A percentile compares a stretch with the other conserved stretches of the same genome.
phyloP scores from a whole-genome alignment of 2,329 filamentous ascomycete genomes.

The Colletotrichum sp. region DNA sequence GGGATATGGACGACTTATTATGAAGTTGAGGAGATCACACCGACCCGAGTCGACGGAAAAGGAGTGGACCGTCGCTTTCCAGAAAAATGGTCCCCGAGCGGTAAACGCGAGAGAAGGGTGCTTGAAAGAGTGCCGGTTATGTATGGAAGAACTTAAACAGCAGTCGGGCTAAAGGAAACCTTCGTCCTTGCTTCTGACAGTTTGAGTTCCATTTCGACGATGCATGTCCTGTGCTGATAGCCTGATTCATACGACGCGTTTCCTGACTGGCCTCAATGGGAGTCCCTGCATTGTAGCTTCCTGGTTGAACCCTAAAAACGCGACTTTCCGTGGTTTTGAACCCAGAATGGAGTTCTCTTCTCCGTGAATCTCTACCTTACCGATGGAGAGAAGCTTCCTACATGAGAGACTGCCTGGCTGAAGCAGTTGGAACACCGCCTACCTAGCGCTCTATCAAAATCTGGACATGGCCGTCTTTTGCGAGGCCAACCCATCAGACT shows the following conservation, averaged over 20 bases:
- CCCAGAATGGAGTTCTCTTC: not conserved
- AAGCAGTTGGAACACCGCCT: not conserved
- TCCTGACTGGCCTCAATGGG: not conserved
- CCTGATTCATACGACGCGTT: not conserved
- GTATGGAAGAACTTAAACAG: not conserved
- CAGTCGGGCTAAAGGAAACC: not conserved
- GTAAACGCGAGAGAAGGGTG: not conserved
- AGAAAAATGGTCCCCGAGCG: not conserved
- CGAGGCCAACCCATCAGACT: fast-evolving
- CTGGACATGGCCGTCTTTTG: not conserved
- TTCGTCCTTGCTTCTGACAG: not conserved
- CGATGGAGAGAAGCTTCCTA: no score
- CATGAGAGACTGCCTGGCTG: not conserved
- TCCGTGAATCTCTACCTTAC: not conserved
- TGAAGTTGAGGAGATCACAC: not conserved
- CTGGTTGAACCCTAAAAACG: not conserved
- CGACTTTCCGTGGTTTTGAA: not conserved
- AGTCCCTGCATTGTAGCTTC: not conserved
- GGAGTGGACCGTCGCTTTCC: not conserved
- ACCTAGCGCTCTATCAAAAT: not conserved
- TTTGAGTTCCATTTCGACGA: not conserved
- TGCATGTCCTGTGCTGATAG: not conserved
- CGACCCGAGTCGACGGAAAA: not conserved
- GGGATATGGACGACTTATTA: not conserved
- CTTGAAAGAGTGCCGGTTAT: not conserved